Evolutionary conservation across 208 protist species (phyloP).

Genomic region (Leishmania martiniquensis): DNA sequence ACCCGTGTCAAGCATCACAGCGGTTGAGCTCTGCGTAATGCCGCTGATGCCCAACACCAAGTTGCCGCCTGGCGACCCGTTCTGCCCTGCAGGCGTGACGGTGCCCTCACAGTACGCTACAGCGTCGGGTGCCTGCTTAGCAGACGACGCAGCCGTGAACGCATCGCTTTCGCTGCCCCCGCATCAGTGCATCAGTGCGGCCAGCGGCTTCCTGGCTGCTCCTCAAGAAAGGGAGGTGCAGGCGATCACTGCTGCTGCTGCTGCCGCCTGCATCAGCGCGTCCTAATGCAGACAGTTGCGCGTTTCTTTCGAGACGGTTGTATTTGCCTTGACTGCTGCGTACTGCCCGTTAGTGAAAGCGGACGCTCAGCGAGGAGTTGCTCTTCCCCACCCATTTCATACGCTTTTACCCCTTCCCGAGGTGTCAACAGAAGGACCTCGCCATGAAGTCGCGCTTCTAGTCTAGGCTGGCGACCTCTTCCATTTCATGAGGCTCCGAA

Average conservation of each 20-base stretch:
- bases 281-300: not conserved
- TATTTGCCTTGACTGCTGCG: not conserved
- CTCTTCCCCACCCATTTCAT: too few species aligned
- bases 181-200: not conserved
- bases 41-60: slow-evolving; percentile 47
- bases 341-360: not conserved
- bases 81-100: slow-evolving; percentile 61
- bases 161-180: not conserved
- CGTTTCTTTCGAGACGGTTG: not conserved
- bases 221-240: slow-evolving; percentile 4
- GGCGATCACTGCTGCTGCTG: not conserved
- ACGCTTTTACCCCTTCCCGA: too few species aligned
- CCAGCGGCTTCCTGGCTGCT: not conserved
- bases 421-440: not conserved
- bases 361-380: too few species aligned
- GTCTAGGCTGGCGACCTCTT: not conserved
- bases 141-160: slow-evolving; percentile 3
- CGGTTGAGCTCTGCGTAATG: slow-evolving; percentile 42
- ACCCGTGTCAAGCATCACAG: slow-evolving; percentile 4
- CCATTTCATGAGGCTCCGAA: not conserved
- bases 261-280: not conserved
- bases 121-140: slow-evolving; percentile 1
- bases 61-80: slow-evolving; percentile 55
- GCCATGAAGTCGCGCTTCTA: not conserved
- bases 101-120: slow-evolving; percentile 46